phyloP scores from a whole-genome alignment of 176 grass and related monocot species.

The bread wheat (Triticum aestivum) region DNA sequence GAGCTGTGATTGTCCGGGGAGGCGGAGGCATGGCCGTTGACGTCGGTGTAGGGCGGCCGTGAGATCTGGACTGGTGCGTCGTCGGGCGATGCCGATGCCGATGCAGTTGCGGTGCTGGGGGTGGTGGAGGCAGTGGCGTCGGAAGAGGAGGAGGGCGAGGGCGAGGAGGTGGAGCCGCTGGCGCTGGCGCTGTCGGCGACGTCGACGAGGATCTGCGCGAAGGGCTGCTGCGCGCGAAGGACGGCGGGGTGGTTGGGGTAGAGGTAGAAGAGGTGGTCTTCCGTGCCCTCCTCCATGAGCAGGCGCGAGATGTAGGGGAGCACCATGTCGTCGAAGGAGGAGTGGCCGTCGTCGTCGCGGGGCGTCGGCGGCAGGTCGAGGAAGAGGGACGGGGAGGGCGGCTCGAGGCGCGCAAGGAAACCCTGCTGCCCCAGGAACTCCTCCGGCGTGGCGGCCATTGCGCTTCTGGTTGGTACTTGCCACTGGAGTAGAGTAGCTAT shows the following conservation, averaged over 20 bases:
- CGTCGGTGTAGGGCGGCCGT: background rate
- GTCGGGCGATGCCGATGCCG: background rate
- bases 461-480: background rate
- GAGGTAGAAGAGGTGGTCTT: conserved; percentile 26
- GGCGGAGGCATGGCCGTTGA: background rate
- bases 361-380: conserved; percentile 32
- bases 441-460: conserved; percentile 17
- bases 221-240: conserved; percentile 27
- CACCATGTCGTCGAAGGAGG: conserved; percentile 18
- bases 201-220: conserved; percentile 28
- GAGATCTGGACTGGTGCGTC: background rate
- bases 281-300: conserved; percentile 42
- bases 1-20: background rate
- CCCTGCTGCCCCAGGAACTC: background rate
- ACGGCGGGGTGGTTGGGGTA: conserved; percentile 39
- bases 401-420: background rate
- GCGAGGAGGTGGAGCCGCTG: background rate
- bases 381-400: conserved; percentile 32
- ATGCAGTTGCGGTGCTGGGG: background rate
- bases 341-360: background rate
- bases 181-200: background rate
- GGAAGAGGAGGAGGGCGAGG: background rate
- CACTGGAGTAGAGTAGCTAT: background rate
- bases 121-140: background rate
- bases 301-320: conserved; percentile 32